Evolutionary conservation across 768 basidiomycete genomes (phyloP), one percentile per base, ranked within the genome.

Genomic region (Candolleomyces efflorescens): DNA sequence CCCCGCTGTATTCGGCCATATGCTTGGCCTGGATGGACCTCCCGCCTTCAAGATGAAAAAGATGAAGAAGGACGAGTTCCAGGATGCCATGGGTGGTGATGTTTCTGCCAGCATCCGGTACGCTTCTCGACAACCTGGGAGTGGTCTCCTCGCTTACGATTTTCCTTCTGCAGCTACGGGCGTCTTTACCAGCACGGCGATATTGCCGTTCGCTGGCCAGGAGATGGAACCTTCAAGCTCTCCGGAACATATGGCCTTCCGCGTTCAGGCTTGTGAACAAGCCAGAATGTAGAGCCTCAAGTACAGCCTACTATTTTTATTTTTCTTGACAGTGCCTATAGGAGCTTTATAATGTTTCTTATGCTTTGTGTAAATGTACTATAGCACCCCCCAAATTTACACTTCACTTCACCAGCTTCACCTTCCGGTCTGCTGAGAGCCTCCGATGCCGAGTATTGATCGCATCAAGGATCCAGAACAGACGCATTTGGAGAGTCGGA

Each of bases 141-240:
- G 37, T 51, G 2, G 5, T 11, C 32, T 36, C n/a, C 20, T 44
- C 20, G 24, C 43, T 22, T 60, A 27, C 43, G 24, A 23, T 13
- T 38, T 43, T 43, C 1, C 9, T 23, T 41, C 53, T 20, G 37
- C 54, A 82, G 78, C 38, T 81, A 82, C 56, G 62, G 64, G 47
- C 24, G 61, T 12, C 66, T 82, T 23, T 68, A 63, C 15, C 68
- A 82, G 55, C 75, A 70, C 2, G 74, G 76, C 5, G 72, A 79
- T 38, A 72, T 81, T 52, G 82, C 74, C 39, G 60, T 82, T 38
- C 75, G 72, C 53, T 82, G 78, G 68, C 71, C 73, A 0, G 76
- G 75, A 7, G 70, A 75, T 15, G 79, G 80, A n/a, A 79, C 81
- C 53, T 82, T 84, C 72, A 83, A 83, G 65, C 77, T 82, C 64